Conservation (phyloP, 345 rosid species). For the Firmiana major region DNA sequence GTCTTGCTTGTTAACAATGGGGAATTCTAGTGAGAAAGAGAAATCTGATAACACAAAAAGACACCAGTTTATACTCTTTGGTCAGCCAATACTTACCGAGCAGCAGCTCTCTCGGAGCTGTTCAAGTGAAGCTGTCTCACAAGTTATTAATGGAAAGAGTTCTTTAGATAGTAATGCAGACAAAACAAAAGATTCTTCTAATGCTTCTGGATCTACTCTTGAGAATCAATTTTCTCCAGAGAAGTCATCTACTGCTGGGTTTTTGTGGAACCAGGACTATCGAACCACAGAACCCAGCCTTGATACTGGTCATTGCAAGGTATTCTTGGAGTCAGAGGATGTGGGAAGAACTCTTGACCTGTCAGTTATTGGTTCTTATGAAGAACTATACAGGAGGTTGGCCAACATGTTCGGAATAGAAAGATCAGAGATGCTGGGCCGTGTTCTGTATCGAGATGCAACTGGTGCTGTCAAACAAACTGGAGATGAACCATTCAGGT, state of each 20-base stretch:
- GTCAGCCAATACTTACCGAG: conserved; percentile 76
- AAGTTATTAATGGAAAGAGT: conserved; percentile 22
- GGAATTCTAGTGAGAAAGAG: conserved; percentile 50
- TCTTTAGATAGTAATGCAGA: conserved; percentile 20
- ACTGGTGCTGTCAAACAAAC: conserved; percentile 51
- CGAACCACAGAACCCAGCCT: conserved; percentile 31
- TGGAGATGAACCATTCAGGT: conserved; percentile 95
- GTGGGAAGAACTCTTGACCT: conserved; percentile 86
- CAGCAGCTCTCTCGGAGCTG: conserved; percentile 49
- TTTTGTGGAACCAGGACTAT: conserved; percentile 47
- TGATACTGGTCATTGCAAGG: conserved; percentile 83
- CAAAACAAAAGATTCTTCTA: conserved; percentile 27
- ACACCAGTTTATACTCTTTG: conserved; percentile 77
- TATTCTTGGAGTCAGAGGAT: conserved; percentile 88
- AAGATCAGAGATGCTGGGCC: conserved; percentile 50
- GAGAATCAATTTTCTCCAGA: conserved; percentile 30
- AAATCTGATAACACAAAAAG: conserved; percentile 51
- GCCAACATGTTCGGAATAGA: conserved; percentile 74
- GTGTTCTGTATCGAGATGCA: conserved; percentile 67
- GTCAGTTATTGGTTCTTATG: conserved; percentile 64
- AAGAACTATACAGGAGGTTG: conserved; percentile 63
- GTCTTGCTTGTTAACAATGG: conserved; percentile 78
- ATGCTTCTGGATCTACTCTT: conserved; percentile 25
- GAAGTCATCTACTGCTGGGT: conserved; percentile 33
- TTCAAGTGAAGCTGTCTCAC: conserved; percentile 38